Conservation (phyloP, 2,329 filamentous ascomycete species). For the Clonostachys chloroleuca region DNA sequence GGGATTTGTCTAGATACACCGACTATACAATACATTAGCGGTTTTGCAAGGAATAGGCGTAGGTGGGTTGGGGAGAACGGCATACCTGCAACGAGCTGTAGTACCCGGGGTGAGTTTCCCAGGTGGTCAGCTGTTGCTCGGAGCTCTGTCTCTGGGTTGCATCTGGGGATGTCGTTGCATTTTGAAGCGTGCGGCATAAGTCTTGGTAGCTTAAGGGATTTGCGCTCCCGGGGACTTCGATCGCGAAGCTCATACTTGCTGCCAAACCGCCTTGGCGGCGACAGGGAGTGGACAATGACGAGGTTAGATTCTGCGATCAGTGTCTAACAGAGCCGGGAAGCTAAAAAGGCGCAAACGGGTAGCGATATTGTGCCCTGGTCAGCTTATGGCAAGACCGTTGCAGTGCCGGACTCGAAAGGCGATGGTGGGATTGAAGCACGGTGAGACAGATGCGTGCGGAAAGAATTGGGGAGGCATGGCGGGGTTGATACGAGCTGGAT, state of each 20-base stretch:
- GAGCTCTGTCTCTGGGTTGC: conserved; percentile 61
- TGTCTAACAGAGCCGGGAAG: too few species aligned
- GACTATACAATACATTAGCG: conserved; percentile 40
- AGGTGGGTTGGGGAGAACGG: background rate
- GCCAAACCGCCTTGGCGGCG: background rate
- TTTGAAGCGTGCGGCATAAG: conserved; percentile 60
- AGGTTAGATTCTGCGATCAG: too few species aligned
- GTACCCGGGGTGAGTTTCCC: conserved; percentile 64
- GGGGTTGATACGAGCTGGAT: too few species aligned
- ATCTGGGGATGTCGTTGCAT: conserved; percentile 55
- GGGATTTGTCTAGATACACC: conserved; percentile 74
- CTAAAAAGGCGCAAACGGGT: too few species aligned
- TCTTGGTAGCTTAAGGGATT: conserved; percentile 62
- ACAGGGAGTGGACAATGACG: background rate
- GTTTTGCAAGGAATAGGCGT: background rate
- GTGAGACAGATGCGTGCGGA: too few species aligned
- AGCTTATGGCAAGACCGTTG: too few species aligned
- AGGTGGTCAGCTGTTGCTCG: conserved; percentile 66
- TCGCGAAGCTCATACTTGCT: conserved; percentile 58
- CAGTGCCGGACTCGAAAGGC: too few species aligned
- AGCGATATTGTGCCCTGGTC: too few species aligned
- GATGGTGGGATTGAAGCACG: too few species aligned
- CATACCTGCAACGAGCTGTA: conserved; percentile 65
- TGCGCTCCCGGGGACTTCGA: conserved; percentile 80
- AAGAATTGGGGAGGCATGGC: too few species aligned